A percentile compares a stretch with the other conserved stretches of the same genome.
phyloP scores from a whole-genome alignment of 2,329 filamentous ascomycete genomes.

The Zymoseptoria crescenta region DNA sequence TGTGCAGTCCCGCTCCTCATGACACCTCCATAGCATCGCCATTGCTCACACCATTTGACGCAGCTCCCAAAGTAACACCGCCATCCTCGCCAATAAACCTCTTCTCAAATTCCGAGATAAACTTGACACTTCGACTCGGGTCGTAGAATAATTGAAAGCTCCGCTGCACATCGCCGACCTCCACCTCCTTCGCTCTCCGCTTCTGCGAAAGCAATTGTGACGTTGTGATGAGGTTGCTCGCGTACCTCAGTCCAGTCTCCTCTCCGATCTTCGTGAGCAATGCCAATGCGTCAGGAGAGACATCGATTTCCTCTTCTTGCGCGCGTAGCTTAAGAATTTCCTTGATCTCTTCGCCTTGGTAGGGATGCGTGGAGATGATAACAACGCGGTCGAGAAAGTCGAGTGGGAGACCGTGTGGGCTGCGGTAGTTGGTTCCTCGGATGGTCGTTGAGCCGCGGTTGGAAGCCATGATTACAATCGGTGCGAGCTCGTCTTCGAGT shows the following conservation, averaged over 20 bases:
- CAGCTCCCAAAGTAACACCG: constrained; percentile 61
- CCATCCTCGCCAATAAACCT: constrained; percentile 85
- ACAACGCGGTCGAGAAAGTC: constrained; percentile 95
- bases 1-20: constrained; percentile 24
- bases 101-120: constrained; percentile 84
- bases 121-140: constrained; percentile 75
- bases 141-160: constrained; percentile 95
- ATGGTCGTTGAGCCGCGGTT: constrained; percentile 90
- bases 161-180: constrained; percentile 80
- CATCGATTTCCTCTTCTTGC: constrained; percentile 90
- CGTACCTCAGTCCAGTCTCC: constrained; percentile 86
- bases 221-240: constrained; percentile 95
- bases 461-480: constrained; percentile 98
- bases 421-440: constrained; percentile 85
- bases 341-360: constrained; percentile 74
- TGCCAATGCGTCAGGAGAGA: constrained; percentile 81
- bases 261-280: constrained; percentile 92
- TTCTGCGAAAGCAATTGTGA: constrained; percentile 82
- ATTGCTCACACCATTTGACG: constrained; percentile 14
- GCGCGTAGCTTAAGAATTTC: constrained; percentile 90
- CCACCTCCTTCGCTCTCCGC: constrained; percentile 74
- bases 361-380: constrained; percentile 89
- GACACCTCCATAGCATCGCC: constrained; percentile 58
- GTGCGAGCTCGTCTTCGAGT: constrained; percentile 86
- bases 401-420: constrained; percentile 85